These are phyloP conservation scores for Trichosporon sp. DNA, from an alignment of 1,284 basidiomycete species.

Conservation along the genomic window DNA sequence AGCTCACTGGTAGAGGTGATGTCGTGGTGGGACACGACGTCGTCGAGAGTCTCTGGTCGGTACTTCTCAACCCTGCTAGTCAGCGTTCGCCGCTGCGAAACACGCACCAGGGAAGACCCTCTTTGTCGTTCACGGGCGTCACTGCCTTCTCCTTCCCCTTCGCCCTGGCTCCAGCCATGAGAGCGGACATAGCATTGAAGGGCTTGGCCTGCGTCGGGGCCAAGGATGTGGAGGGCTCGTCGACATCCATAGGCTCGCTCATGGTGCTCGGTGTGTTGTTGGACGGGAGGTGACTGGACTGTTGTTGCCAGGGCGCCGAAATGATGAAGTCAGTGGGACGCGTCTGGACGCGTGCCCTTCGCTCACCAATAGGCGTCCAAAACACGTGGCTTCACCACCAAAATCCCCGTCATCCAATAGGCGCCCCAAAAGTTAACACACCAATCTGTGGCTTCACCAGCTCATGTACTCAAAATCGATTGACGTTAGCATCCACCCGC, in stretches of 20 bases:
- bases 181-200: conserved; percentile 49
- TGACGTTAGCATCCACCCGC: conserved; percentile 7
- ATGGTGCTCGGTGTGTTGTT: conserved; percentile 22
- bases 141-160: conserved; percentile 53
- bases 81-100: background rate
- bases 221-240: conserved; percentile 32
- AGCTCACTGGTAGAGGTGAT: conserved; percentile 85
- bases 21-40: conserved; percentile 92
- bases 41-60: conserved; percentile 79
- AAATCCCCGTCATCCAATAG: background rate
- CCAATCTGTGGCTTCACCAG: conserved; percentile 18
- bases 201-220: conserved; percentile 26
- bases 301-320: conserved; percentile 16
- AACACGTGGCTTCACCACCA: background rate
- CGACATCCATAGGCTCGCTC: conserved; percentile 41
- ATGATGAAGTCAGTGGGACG: conserved; percentile 11
- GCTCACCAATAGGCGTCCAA: background rate
- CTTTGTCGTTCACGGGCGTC: conserved; percentile 40
- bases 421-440: conserved; percentile 13
- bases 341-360: background rate
- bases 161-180: conserved; percentile 48
- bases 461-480: conserved; percentile 20
- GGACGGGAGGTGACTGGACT: conserved; percentile 6
- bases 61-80: conserved; percentile 91
- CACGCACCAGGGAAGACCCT: conserved; percentile 55